phyloP scores from a whole-genome alignment of 495 filamentous ascomycete species.

The Filosporella fistucella region DNA sequence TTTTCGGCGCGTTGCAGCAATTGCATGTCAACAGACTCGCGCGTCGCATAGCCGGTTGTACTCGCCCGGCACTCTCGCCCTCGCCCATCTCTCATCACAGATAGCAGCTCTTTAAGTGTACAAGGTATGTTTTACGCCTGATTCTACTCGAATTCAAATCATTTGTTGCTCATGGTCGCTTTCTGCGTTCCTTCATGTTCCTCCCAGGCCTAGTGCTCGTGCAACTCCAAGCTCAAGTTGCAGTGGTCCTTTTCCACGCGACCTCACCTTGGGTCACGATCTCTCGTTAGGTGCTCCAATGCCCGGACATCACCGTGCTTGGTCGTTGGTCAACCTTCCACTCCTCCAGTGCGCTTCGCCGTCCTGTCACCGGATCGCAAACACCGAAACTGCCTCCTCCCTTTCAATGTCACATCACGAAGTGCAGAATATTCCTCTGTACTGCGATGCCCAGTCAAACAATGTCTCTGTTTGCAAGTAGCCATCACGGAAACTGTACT shows the following conservation, averaged over 20 bases:
- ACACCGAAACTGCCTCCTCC: constrained; percentile 21
- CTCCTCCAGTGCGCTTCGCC: constrained; percentile 13
- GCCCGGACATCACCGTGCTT: constrained; percentile 17
- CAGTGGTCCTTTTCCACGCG: constrained; percentile 17
- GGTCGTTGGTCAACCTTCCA: constrained; percentile 13
- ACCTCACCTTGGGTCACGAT: constrained; percentile 19
- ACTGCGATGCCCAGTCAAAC: constrained; percentile 12
- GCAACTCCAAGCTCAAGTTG: constrained; percentile 15
- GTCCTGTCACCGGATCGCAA: constrained; percentile 19
- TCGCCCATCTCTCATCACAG: no score
- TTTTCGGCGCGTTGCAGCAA: constrained; percentile 6
- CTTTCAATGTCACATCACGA: constrained; percentile 18
- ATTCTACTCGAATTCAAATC: constrained; percentile 7
- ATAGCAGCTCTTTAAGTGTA: no score
- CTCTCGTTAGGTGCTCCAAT: constrained; percentile 19
- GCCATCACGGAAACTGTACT: constrained; percentile 1
- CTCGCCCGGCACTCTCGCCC: not conserved
- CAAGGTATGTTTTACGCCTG: constrained; percentile 12
- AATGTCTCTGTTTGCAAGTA: constrained; percentile 21
- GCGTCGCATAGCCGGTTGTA: constrained; percentile 18
- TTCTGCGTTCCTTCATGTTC: constrained; percentile 11
- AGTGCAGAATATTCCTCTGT: constrained; percentile 7
- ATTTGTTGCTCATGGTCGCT: not conserved
- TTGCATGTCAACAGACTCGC: constrained; percentile 12
- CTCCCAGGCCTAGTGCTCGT: constrained; percentile 9